Percentiles rank a stretch among this genome's conserved stretches.
Evolutionary conservation across 192 early-diverging fungal genomes (phyloP).

Genomic region (Backusella mclennaniae): DNA sequence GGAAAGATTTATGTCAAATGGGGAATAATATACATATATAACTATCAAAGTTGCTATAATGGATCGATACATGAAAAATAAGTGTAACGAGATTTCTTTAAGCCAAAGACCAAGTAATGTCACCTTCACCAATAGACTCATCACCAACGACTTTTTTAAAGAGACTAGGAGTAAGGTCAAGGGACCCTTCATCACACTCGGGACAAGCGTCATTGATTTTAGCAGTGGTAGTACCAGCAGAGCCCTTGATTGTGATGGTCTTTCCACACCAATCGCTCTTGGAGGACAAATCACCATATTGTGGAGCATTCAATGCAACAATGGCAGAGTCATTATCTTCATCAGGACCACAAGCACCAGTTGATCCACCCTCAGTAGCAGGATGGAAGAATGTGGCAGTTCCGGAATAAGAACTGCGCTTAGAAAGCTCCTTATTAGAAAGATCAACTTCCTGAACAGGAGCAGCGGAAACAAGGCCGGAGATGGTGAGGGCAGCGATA

Average conservation of each 20-base stretch:
- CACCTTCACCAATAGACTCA: conserved; percentile 40
- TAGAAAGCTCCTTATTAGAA: not conserved
- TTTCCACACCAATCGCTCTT: conserved; percentile 31
- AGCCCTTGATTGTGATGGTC: conserved; percentile 20
- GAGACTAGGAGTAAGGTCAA: conserved; percentile 50
- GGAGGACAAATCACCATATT: not conserved
- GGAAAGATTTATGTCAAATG: not conserved
- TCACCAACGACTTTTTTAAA: conserved; percentile 51
- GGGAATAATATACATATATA: not conserved
- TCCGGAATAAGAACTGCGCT: not conserved
- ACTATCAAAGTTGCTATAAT: not conserved
- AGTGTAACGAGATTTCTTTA: not conserved
- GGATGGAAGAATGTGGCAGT: conserved; percentile 15
- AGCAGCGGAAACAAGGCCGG: not conserved
- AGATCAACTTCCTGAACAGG: not conserved
- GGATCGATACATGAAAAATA: not conserved
- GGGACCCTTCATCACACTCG: conserved; percentile 43
- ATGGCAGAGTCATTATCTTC: conserved; percentile 8
- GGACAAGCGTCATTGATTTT: conserved; percentile 54
- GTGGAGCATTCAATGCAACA: too few species aligned
- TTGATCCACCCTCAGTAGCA: conserved; percentile 26
- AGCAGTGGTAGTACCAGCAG: conserved; percentile 44
- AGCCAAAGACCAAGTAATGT: conserved; percentile 52
- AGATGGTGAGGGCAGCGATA: not conserved
- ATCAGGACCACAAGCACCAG: conserved; percentile 23